These are phyloP conservation scores for Aspergillus nomiae DNA, from an alignment of 2,329 filamentous ascomycete genomes.

Conservation along the genomic window DNA sequence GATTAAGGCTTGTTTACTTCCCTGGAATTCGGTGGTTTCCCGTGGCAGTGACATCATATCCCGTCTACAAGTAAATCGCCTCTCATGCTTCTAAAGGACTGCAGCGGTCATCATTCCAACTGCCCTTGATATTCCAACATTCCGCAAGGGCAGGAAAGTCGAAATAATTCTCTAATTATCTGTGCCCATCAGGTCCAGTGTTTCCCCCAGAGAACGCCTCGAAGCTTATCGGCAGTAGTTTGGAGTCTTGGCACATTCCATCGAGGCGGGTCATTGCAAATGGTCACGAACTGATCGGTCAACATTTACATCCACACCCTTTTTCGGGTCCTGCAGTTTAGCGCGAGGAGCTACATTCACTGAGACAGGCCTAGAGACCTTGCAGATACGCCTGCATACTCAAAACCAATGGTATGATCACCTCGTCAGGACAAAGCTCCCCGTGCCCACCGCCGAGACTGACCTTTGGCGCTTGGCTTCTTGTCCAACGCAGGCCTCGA, in stretches of 20 bases:
- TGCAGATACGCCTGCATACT: neutral
- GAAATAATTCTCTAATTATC: neutral
- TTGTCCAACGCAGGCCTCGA: constrained; percentile 57
- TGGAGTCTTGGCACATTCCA: constrained; percentile 3
- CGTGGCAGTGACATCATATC: constrained; percentile 2
- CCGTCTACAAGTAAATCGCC: neutral
- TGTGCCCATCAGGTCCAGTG: neutral
- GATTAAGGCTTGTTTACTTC: neutral
- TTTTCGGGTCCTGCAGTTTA: neutral
- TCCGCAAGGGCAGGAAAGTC: neutral
- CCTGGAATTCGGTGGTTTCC: neutral
- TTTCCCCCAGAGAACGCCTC: neutral
- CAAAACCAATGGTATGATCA: constrained; percentile 4
- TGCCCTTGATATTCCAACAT: neutral
- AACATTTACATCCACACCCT: neutral
- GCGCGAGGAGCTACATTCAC: neutral
- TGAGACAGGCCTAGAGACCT: neutral
- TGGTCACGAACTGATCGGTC: constrained; percentile 1
- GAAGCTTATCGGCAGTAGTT: neutral
- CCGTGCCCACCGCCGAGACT: constrained; percentile 16
- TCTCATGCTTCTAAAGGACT: neutral
- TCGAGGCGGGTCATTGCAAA: neutral
- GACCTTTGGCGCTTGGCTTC: constrained; percentile 18
- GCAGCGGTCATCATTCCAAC: neutral
- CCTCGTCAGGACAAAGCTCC: neutral